Conservation (phyloP, 1,284 basidiomycete species). For the Moesziomyces aphidis region DNA sequence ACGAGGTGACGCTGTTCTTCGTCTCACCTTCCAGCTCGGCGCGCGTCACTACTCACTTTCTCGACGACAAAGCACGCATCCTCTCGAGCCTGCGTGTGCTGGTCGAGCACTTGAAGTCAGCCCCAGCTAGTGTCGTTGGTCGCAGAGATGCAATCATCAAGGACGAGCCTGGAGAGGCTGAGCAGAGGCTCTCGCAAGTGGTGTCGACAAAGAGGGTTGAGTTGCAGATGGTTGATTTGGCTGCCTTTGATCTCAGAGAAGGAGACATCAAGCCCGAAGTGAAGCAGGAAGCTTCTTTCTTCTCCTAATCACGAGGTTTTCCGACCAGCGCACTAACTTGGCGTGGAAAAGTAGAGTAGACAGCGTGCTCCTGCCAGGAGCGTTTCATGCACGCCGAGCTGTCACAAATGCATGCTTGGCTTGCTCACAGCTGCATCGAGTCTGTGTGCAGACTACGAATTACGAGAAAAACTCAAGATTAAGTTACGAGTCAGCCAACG, state of each 20-base stretch:
- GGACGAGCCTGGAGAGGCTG: background rate
- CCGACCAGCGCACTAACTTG: background rate
- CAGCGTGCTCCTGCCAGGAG: background rate
- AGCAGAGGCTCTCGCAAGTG: background rate
- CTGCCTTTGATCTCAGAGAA: background rate
- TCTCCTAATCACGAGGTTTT: background rate
- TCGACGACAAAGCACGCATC: slow-evolving; percentile 55
- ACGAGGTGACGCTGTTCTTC: slow-evolving; percentile 50
- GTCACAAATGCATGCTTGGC: slow-evolving; percentile 32
- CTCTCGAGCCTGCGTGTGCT: slow-evolving; percentile 29
- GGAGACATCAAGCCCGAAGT: background rate
- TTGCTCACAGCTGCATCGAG: background rate
- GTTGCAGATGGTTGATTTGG: slow-evolving; percentile 17
- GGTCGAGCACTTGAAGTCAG: slow-evolving; percentile 10
- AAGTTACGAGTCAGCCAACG: too few relatives aligned
- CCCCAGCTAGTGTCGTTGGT: background rate
- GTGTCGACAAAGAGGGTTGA: slow-evolving; percentile 2
- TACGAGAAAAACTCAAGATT: background rate
- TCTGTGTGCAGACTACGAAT: too few relatives aligned
- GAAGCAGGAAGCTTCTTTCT: background rate
- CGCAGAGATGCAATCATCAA: background rate
- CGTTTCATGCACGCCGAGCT: slow-evolving; percentile 20
- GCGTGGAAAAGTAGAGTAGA: background rate
- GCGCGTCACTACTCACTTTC: slow-evolving; percentile 60
- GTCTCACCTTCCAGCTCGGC: slow-evolving; percentile 58